Conservation (phyloP, 208 protist genomes). For the Acanthamoeba lenticulata region DNA sequence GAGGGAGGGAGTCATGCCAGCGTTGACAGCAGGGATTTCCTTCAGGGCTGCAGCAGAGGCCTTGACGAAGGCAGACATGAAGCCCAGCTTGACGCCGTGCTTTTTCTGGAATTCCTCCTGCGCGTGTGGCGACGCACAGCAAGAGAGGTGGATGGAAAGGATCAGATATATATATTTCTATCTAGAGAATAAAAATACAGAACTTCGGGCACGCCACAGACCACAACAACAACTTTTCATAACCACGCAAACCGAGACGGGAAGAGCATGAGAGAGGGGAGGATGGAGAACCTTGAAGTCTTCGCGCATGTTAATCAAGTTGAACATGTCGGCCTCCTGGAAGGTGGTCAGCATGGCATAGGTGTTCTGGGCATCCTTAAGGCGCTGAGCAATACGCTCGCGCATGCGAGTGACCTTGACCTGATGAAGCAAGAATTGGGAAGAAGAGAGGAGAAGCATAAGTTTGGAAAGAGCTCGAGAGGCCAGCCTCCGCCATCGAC, state of each 20-base stretch:
- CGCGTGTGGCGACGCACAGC: background rate
- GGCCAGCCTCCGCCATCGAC: too few species aligned
- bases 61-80: constrained; percentile 99
- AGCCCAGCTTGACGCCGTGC: constrained; percentile 98
- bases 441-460: background rate
- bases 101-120: constrained; percentile 96
- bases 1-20: constrained; percentile 71
- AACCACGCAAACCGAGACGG: background rate
- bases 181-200: background rate
- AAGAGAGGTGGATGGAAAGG: background rate
- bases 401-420: constrained; percentile 95
- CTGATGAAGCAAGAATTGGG: constrained; percentile 52
- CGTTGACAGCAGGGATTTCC: constrained; percentile 97
- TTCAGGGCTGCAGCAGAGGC: constrained; percentile 94
- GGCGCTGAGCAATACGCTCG: constrained; percentile 94
- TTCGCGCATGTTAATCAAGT: constrained; percentile 94
- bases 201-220: too few species aligned
- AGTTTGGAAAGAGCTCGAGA: background rate
- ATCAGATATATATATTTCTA: background rate
- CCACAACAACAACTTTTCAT: too few species aligned
- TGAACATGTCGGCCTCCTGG: constrained; percentile 95
- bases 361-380: constrained; percentile 99
- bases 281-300: constrained; percentile 91
- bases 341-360: constrained; percentile 99
- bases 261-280: background rate